Base-by-base conservation (phyloP, 2,329 filamentous ascomycete species). In the Cercospora sesami region DNA sequence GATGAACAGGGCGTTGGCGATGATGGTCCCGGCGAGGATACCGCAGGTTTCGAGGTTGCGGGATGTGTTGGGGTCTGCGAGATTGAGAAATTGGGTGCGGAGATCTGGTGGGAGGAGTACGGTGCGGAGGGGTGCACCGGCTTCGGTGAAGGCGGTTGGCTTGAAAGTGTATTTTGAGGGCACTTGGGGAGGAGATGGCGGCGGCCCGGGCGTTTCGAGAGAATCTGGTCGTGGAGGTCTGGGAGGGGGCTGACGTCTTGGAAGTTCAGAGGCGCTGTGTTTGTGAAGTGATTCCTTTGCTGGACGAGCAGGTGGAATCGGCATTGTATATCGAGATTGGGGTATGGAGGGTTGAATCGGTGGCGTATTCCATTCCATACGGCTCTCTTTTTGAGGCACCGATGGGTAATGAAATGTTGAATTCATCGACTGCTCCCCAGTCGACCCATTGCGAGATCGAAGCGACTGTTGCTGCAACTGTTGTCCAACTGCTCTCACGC, bases 1-100 rank as follows among this genome's bases (percentile, higher is more conserved):
- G 68, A 99, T 89, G 81, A 98, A 98, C 3, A 99, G 84, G 0
- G 95, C 95, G 77, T 97, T 97, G 73, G 94, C 94, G 75, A 97
- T 91, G 1, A 94, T 84, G 0, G 92, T 94, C 7, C 94, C 95
- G 76, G 93, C 96, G 10, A 99, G 86, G 72, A 99, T 94, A 39
- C 94, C 95, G 77, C 95, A 98, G 73, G 95, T 98, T 81, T 99
- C 95, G 18, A 98, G 85, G 39, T 96, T 96, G 3, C 85, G 84
- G 31, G 82, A 82, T 0, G 95, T 99, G 78, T 99, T 98, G 18
- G 86, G 80, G 0, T 86, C 81, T 0, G 94, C 94, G 31, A 93
- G 82, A 3, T 86, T 81, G 18, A 98, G 84, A 78, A 99, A 99
- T 5, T 85, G 83, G 2, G 84, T 80, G 30, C 93, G 91, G 1